Evolutionary conservation across 2,329 filamentous ascomycete species (phyloP), one percentile per base, ranked within the genome.

Genomic region (Dothiorella sarmentorum): DNA sequence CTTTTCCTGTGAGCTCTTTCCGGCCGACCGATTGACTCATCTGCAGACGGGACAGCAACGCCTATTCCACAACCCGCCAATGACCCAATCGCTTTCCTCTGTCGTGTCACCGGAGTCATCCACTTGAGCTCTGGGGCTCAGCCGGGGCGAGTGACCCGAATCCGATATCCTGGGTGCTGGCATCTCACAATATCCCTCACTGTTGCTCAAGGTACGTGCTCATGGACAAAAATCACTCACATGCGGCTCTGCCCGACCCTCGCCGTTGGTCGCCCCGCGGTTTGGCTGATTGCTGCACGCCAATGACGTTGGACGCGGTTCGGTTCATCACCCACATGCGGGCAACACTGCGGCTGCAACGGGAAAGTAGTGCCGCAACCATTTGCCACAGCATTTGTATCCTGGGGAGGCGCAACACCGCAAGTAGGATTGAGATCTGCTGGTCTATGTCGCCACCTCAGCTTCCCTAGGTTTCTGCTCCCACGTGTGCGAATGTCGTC

Each of bases 21-120:
- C 47, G 47, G 47, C 24, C 45, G 29, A 51, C 47, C 47, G 47
- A 52, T 18, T 52, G 47, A 38, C 47, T 52, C 47, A 52, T 27
- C 20, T 26, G 33, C 29, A 38, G 33, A 35, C 29, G 29, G 29
- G 45, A 35, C 4, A 5, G 26, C 24, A 3, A 2, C 43, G 43
- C 26, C 43, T 45, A 45, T 45, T 26, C 29, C 13, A 15, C 43
- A 18, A 18, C 43, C 33, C n/a, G n/a, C 13, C 33, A 10, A 31
- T 10, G 29, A n/a, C 40, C 40, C 43, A 31, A 31, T n/a, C 10
- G 35, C 17, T 15, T 49, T 15, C 37, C 35, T 38, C 24, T 27
- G 20, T 18, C n/a, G 49, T 53, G 49, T 40, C 49, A 29, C 35
- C 49, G 49, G 49, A 53, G 43, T 29, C 43, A 17, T 45, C 43